phyloP scores from a whole-genome alignment of 2,329 filamentous ascomycete genomes.

The Hypomyces perniciosus region DNA sequence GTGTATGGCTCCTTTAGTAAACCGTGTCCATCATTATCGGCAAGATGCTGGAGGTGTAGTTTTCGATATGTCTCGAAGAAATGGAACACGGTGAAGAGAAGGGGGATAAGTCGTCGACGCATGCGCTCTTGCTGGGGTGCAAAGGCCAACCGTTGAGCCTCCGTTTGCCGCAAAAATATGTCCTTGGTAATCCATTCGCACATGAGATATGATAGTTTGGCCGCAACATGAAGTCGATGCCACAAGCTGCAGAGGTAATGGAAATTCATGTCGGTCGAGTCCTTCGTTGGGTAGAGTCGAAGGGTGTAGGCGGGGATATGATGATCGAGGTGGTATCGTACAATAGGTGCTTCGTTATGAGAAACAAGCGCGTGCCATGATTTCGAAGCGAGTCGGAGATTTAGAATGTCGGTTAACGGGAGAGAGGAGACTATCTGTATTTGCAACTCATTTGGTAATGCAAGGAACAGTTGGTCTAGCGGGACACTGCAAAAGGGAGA shows the following conservation, averaged over 20 bases:
- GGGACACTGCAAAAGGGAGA: constrained; percentile 31
- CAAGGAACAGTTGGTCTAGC: constrained; percentile 52
- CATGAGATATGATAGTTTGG: constrained; percentile 56
- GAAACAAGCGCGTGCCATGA: constrained; percentile 55
- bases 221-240: constrained; percentile 59
- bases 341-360: constrained; percentile 54
- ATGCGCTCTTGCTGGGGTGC: constrained; percentile 57
- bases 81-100: constrained; percentile 61
- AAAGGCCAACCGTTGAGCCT: constrained; percentile 50
- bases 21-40: constrained; percentile 45
- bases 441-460: constrained; percentile 56
- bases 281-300: constrained; percentile 51
- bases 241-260: constrained; percentile 59
- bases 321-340: constrained; percentile 54
- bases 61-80: constrained; percentile 61
- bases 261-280: constrained; percentile 44
- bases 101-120: constrained; percentile 56
- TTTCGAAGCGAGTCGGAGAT: constrained; percentile 51
- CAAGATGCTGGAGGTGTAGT: constrained; percentile 52
- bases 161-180: constrained; percentile 55
- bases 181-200: constrained; percentile 61
- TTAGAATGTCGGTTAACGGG: constrained; percentile 55
- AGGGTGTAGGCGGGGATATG: constrained; percentile 56
- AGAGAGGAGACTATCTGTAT: constrained; percentile 56
- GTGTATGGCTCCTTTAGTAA: constrained; percentile 50